Evolutionary conservation across 768 basidiomycete genomes (phyloP).

Genomic region (Boletus pseudo-olivaceus): DNA sequence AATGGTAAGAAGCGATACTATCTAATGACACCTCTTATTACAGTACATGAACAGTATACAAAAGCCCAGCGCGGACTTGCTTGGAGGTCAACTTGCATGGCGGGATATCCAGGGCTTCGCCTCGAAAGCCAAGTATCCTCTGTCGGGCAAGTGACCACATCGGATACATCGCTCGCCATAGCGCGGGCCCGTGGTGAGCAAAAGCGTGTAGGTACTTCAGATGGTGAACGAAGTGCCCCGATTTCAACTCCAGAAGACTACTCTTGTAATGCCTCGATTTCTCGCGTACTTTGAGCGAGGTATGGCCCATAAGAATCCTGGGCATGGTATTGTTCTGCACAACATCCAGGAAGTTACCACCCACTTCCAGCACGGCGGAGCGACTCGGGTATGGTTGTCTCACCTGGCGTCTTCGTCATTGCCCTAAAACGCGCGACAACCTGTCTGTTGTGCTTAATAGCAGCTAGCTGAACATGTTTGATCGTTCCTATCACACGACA

Average conservation of each 20-base stretch:
- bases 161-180: neutral
- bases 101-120: too few species aligned
- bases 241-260: slow-evolving; percentile 23
- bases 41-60: neutral
- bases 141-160: neutral
- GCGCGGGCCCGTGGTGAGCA: too few species aligned
- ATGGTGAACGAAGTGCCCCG: neutral
- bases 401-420: slow-evolving; percentile 50
- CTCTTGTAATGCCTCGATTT: slow-evolving; percentile 67
- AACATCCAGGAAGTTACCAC: neutral
- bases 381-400: slow-evolving; percentile 7
- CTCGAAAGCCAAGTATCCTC: neutral
- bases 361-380: neutral
- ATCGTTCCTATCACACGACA: slow-evolving; percentile 63
- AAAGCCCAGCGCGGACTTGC: too few species aligned
- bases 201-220: too few species aligned
- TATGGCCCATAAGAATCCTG: slow-evolving; percentile 60
- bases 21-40: neutral
- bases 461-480: slow-evolving; percentile 77
- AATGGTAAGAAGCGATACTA: too few species aligned
- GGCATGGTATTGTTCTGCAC: slow-evolving; percentile 42
- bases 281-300: slow-evolving; percentile 52
- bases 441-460: slow-evolving; percentile 69
- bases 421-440: slow-evolving; percentile 67
- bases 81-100: neutral